Percentiles rank a stretch among this genome's conserved stretches.
Evolutionary conservation across 2,329 filamentous ascomycete species (phyloP).

Genomic region (Scedosporium apiospermum): DNA sequence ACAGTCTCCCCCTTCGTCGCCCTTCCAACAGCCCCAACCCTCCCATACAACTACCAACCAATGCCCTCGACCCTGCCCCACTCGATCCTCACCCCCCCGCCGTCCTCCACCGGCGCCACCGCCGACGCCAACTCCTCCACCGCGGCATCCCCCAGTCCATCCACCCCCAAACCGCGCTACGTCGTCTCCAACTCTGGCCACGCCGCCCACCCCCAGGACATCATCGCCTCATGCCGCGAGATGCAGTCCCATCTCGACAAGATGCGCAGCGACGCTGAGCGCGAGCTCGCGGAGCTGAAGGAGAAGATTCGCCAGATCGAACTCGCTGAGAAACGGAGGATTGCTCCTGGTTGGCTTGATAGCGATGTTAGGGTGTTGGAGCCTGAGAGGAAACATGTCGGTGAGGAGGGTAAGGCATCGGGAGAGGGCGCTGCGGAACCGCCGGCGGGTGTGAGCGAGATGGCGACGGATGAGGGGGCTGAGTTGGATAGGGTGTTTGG

Average conservation of each 20-base stretch:
- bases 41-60: conserved; percentile 91
- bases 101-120: conserved; percentile 17
- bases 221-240: conserved; percentile 70
- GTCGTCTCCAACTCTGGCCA: conserved; percentile 70
- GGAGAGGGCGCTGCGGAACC: background rate
- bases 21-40: conserved; percentile 78
- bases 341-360: conserved; percentile 75
- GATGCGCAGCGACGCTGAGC: conserved; percentile 57
- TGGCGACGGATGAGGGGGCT: conserved; percentile 35
- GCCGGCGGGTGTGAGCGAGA: conserved; percentile 10
- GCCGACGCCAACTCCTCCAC: conserved; percentile 26
- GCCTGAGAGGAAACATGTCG: conserved; percentile 44
- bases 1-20: conserved; percentile 92
- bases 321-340: conserved; percentile 67
- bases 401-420: conserved; percentile 11
- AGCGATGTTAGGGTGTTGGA: conserved; percentile 60
- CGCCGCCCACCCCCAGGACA: conserved; percentile 78
- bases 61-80: conserved; percentile 76
- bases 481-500: conserved; percentile 51
- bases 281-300: conserved; percentile 61
- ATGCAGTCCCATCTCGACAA: conserved; percentile 67
- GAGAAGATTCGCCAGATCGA: conserved; percentile 55
- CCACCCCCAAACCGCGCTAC: conserved; percentile 53
- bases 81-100: conserved; percentile 18
- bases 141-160: conserved; percentile 18